Evolutionary conservation across 1,284 basidiomycete species (phyloP), one percentile per base, ranked within the genome.

Genomic region (Polyporus tsugae): DNA sequence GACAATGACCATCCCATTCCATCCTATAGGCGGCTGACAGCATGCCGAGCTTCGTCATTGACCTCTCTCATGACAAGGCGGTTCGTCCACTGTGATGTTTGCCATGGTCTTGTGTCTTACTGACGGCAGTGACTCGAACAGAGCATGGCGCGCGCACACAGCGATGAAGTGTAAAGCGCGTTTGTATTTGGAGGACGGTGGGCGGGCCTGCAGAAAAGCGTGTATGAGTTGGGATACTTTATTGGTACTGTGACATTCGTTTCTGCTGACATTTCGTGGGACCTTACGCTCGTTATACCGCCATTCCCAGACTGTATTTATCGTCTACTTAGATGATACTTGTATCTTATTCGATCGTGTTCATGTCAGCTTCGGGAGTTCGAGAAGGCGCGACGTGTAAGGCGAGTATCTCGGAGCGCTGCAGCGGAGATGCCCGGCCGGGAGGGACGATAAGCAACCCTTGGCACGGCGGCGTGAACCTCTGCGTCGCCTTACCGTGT

Each of bases 191-290:
- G 29, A 29, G 29, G 29, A 29, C 29, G 6, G 46, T 10, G 44
- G 15, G 41, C 15, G 5, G 29, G 29, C 29, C 29, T 29, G 29
- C 29, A 29, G 41, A 42, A 42, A 42, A 42, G 6, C 5, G 42
- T 46, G 44, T 46, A 46, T 6, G 44, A 46, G 44, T 46, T 19
- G 44, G 44, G 9, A 19, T 52, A 52, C 22, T 13, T 52, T 52
- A 52, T 25, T 22, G 46, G 46, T 52, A 52, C 46, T 29, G 46
- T 52, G 46, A 52, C 46, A 29, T 52, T 52, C 46, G 22, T 52
- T 52, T 52, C 22, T 52, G 11, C 46, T 22, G 4, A 9, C 46
- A 25, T 25, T 5, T 9, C 46, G 2, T 52, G 22, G 22, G 11
- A 52, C 13, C 46, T 52, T 22, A 52, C 46, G 46, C 46, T 52